These are phyloP conservation scores for Aspergillus costaricaensis DNA, from an alignment of 2,329 filamentous ascomycete genomes.

Conservation along the genomic window DNA sequence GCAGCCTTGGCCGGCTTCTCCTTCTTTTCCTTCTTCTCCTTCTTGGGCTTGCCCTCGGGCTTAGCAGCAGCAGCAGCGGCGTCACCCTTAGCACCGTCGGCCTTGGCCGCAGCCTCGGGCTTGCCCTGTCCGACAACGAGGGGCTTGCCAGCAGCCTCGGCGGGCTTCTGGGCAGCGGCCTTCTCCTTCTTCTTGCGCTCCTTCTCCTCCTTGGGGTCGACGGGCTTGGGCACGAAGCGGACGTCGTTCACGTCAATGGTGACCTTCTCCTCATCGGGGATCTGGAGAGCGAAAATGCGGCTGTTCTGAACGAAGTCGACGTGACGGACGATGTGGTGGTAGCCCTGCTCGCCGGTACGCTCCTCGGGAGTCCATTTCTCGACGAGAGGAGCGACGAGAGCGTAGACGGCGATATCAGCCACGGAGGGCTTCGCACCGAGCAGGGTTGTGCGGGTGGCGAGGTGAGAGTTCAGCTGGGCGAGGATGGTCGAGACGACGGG, in stretches of 20 bases:
- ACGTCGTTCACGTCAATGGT: conserved; percentile 76
- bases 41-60: conserved; percentile 56
- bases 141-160: conserved; percentile 32
- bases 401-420: conserved; percentile 82
- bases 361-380: conserved; percentile 80
- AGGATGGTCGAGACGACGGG: conserved; percentile 65
- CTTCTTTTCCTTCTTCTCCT: conserved; percentile 59
- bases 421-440: conserved; percentile 87
- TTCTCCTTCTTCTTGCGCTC: conserved; percentile 97
- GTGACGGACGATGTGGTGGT: conserved; percentile 87
- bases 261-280: conserved; percentile 74
- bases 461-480: conserved; percentile 78
- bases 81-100: conserved; percentile 53
- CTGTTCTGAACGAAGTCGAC: conserved; percentile 95
- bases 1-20: conserved; percentile 78
- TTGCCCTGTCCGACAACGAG: conserved; percentile 43
- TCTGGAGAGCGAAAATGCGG: conserved; percentile 65
- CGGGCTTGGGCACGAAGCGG: conserved; percentile 81
- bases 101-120: conserved; percentile 56
- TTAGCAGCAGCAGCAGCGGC: conserved; percentile 36
- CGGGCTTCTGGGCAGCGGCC: conserved; percentile 46
- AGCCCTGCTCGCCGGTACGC: conserved; percentile 84
- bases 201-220: conserved; percentile 93
- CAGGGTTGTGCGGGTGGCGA: conserved; percentile 83
- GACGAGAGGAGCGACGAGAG: conserved; percentile 73